Evolutionary conservation across 352 stramenopile genomes (phyloP).

Genomic region (Phytopythium litorale): DNA sequence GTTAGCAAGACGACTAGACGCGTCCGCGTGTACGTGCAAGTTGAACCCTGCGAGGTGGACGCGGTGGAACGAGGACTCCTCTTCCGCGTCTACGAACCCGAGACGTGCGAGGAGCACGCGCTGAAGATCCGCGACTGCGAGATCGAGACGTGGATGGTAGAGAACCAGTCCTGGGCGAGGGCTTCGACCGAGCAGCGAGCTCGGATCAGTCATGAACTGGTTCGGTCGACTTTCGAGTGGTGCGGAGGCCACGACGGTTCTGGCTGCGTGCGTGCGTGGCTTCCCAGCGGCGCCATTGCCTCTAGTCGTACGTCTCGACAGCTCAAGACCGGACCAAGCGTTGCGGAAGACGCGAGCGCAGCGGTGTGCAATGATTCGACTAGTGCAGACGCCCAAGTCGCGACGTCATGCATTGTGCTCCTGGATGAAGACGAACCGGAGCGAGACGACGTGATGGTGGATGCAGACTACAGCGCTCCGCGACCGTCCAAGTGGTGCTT

Average conservation of each 20-base stretch:
- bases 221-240: constrained; percentile 27
- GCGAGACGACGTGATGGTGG: constrained; percentile 15
- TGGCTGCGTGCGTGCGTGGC: constrained; percentile 24
- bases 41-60: constrained; percentile 28
- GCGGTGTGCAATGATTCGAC: neutral
- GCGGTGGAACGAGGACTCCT: constrained; percentile 11
- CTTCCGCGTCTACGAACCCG: constrained; percentile 47
- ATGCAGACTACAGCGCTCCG: neutral
- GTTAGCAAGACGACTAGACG: constrained; percentile 30
- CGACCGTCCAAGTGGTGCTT: constrained; percentile 18
- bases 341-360: neutral
- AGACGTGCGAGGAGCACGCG: constrained; percentile 46
- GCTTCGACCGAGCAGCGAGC: constrained; percentile 11
- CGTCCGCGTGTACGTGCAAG: constrained; percentile 50
- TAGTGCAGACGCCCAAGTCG: neutral
- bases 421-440: constrained; percentile 30
- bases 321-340: neutral
- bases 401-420: constrained; percentile 41
- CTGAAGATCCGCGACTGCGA: constrained; percentile 42
- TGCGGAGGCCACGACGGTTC: constrained; percentile 6
- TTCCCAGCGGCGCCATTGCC: constrained; percentile 14
- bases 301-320: constrained; percentile 4
- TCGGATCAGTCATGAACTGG: constrained; percentile 22
- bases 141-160: constrained; percentile 45
- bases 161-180: constrained; percentile 30